phyloP scores from a whole-genome alignment of 2,329 filamentous ascomycete species.

The Ascochyta lentis region DNA sequence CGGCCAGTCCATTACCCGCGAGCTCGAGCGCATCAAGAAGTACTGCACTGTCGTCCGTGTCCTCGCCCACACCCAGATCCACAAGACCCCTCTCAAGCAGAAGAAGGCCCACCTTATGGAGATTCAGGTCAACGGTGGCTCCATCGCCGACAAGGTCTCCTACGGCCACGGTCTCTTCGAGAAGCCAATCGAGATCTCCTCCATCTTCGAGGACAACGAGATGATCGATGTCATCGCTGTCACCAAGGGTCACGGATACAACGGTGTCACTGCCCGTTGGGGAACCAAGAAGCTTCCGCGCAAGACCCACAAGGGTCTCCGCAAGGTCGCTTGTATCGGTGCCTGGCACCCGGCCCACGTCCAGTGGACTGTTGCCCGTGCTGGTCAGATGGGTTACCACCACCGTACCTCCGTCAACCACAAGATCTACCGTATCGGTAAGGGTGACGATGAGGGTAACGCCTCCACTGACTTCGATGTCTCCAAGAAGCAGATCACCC shows the following conservation, averaged over 20 bases:
- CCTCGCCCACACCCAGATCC: slow-evolving; percentile 98
- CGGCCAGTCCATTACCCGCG: slow-evolving; percentile 89
- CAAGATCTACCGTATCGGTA: slow-evolving; percentile 99
- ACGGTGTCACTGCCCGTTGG: slow-evolving; percentile 97
- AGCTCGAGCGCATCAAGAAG: slow-evolving; percentile 99
- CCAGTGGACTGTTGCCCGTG: slow-evolving; percentile 99
- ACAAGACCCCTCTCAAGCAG: slow-evolving; percentile 99
- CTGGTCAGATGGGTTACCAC: slow-evolving; percentile 99
- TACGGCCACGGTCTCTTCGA: slow-evolving; percentile 97
- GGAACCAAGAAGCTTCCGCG: slow-evolving; percentile 99
- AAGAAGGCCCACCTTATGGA: slow-evolving; percentile 99
- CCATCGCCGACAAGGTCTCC: slow-evolving; percentile 93
- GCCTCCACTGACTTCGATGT: slow-evolving; percentile 94
- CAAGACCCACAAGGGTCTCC: slow-evolving; percentile 99
- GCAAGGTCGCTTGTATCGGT: slow-evolving; percentile 99
- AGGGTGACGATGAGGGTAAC: slow-evolving; percentile 88
- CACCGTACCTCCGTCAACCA: slow-evolving; percentile 99
- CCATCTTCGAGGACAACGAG: slow-evolving; percentile 99
- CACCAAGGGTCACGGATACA: slow-evolving; percentile 99
- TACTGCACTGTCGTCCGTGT: slow-evolving; percentile 99
- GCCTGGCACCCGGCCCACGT: slow-evolving; percentile 99
- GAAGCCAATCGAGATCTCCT: slow-evolving; percentile 93
- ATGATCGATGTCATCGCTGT: slow-evolving; percentile 99
- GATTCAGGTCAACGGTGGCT: slow-evolving; percentile 99
- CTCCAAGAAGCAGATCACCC: slow-evolving; percentile 99